Evolutionary conservation across 495 filamentous ascomycete genomes (phyloP).

Genomic region (Trichoderma reesei): DNA sequence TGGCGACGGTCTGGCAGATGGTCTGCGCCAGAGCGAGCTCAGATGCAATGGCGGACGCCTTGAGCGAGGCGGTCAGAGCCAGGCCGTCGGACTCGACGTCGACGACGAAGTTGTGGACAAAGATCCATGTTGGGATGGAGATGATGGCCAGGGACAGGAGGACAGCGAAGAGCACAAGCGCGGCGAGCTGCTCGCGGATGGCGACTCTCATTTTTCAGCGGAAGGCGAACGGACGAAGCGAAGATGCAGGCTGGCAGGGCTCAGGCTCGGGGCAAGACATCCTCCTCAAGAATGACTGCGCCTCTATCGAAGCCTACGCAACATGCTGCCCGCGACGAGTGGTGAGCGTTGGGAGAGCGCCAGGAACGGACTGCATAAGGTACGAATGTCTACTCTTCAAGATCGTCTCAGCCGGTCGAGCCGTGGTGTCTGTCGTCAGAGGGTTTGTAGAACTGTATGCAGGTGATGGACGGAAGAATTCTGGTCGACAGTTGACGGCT

Average conservation of each 20-base stretch:
- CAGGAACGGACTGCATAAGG: neutral
- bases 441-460: neutral
- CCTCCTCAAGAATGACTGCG: neutral
- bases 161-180: conserved; percentile 61
- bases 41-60: conserved; percentile 68
- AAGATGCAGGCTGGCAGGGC: conserved; percentile 16
- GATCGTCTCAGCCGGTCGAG: too few relatives aligned
- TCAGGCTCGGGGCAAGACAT: conserved; percentile 10
- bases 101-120: conserved; percentile 65
- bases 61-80: conserved; percentile 71
- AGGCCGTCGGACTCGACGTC: conserved; percentile 49
- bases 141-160: conserved; percentile 52
- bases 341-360: neutral
- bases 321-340: neutral
- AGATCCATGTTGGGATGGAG: conserved; percentile 51
- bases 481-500: too few relatives aligned
- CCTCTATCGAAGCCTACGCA: neutral
- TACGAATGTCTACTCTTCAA: neutral
- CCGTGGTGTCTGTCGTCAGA: too few relatives aligned
- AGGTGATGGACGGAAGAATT: too few relatives aligned
- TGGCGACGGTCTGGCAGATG: conserved; percentile 54
- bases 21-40: conserved; percentile 66
- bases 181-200: conserved; percentile 71
- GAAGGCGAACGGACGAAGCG: conserved; percentile 16
- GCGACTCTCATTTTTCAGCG: conserved; percentile 60